These are phyloP conservation scores for Candida wancherniae DNA, from an alignment of 805 yeast species.

Conservation along the genomic window DNA sequence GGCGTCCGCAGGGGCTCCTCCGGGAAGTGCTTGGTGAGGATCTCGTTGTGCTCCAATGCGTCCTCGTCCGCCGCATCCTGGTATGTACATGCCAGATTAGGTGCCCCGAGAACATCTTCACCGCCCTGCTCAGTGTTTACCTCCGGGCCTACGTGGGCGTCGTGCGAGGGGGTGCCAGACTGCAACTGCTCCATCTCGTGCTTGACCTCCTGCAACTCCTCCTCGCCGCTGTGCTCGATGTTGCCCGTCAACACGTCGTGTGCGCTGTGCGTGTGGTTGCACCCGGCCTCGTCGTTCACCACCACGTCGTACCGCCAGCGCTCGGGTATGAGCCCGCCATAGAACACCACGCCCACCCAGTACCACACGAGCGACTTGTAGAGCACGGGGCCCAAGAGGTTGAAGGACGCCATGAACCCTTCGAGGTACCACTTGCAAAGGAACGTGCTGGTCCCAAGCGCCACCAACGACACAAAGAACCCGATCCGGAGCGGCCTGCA, in stretches of 20 bases:
- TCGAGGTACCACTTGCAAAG: slow-evolving; percentile 49
- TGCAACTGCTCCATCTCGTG: slow-evolving; percentile 21
- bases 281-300: slow-evolving; percentile 39
- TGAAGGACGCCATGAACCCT: slow-evolving; percentile 49
- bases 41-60: slow-evolving; percentile 20
- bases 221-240: slow-evolving; percentile 34
- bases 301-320: slow-evolving; percentile 71
- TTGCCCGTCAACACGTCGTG: slow-evolving; percentile 31
- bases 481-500: slow-evolving; percentile 72
- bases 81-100: slow-evolving; percentile 5
- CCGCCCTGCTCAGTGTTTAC: slow-evolving; percentile 4
- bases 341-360: slow-evolving; percentile 75
- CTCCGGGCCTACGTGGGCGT: neutral
- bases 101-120: slow-evolving; percentile 1
- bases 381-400: slow-evolving; percentile 60
- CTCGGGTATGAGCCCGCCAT: slow-evolving; percentile 86
- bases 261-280: slow-evolving; percentile 19
- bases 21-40: slow-evolving; percentile 36
- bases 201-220: slow-evolving; percentile 31
- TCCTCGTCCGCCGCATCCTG: slow-evolving; percentile 5
- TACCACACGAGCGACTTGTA: slow-evolving; percentile 72
- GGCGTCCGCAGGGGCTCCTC: slow-evolving; percentile 29
- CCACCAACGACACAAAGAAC: slow-evolving; percentile 75
- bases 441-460: slow-evolving; percentile 67
- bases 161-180: slow-evolving; percentile 1